Evolutionary conservation across 768 basidiomycete species (phyloP).

Genomic region (Russula sp.): DNA sequence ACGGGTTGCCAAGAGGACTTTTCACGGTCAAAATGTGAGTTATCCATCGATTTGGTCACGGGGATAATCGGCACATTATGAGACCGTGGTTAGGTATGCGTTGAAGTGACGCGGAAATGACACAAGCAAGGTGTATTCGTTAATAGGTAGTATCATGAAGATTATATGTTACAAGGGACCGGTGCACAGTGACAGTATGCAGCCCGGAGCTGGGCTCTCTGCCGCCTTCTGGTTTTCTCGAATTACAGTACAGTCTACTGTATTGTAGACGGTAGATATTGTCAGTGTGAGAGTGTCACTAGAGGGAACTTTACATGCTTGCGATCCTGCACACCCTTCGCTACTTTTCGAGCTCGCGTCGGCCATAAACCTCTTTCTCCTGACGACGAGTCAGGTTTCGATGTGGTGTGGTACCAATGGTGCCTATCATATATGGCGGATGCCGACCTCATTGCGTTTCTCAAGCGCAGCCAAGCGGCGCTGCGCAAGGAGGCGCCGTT

Average conservation of each 20-base stretch:
- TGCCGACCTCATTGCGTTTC: slow-evolving; percentile 71
- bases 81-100: slow-evolving; percentile 49
- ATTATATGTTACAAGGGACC: slow-evolving; percentile 2
- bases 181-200: slow-evolving; percentile 40
- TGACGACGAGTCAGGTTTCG: slow-evolving; percentile 59
- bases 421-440: slow-evolving; percentile 86
- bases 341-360: slow-evolving; percentile 58
- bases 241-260: slow-evolving; percentile 58
- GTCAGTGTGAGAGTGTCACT: slow-evolving; percentile 84
- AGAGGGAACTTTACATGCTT: slow-evolving; percentile 73
- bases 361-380: slow-evolving; percentile 53
- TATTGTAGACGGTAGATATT: no score
- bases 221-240: slow-evolving; percentile 71
- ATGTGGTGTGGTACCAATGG: slow-evolving; percentile 97
- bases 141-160: background rate
- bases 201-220: slow-evolving; percentile 55
- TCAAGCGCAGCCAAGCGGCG: slow-evolving; percentile 59
- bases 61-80: background rate
- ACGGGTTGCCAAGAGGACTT: slow-evolving; percentile 77
- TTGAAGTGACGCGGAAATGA: slow-evolving; percentile 42
- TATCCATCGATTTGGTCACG: slow-evolving; percentile 3
- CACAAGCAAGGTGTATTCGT: background rate
- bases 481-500: slow-evolving; percentile 64
- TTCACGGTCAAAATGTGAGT: slow-evolving; percentile 85
- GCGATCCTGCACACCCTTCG: slow-evolving; percentile 61